Base-by-base conservation (phyloP, 768 basidiomycete species). In the Podaxis sp. region DNA sequence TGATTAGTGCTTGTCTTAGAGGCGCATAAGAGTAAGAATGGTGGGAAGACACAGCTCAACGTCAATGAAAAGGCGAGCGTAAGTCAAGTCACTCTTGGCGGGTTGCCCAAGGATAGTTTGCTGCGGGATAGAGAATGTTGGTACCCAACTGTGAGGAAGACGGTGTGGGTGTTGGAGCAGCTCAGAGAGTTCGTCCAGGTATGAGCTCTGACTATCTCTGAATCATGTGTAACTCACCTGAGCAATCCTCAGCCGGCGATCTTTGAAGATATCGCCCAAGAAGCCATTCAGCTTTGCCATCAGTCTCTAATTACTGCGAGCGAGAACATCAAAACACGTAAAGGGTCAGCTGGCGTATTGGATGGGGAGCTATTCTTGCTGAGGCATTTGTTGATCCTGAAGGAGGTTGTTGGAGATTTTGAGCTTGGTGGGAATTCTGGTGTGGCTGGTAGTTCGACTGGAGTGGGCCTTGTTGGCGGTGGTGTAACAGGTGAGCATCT, bases 211-310 rank as follows among this genome's bases (percentile, higher is more conserved):
- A 4, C 36, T 15, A 20, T 63, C 2, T 22, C 10, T 40, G 56
- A 12, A n/a, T 49, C 2, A 37, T 62, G 6, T 15, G 26, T 38
- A 51, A 41, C 37, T 41, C 41, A 44, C 36, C 17, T 49, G 40
- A 57, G 38, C 62, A 60, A 44, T 48, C 10, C 37, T 5, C 63
- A 99, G 95, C 88, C 92, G n/a, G 89, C 87, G 1, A 96, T 98
- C 62, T 99, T 97, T 63, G 91, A 95, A 68, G 97, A 99, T 72
- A 91, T 99, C 44, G 95, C 96, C 0, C 93, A 95, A 75, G 96
- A 98, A 76, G 93, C 96, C 0, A 82, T 97, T 36, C 80, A 83
- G 12, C 78, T 94, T 3, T 96, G 95, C 72, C 85, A 89, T 38
- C 83, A 89, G 63, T 96, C 96, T 0, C 83, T 99, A 3, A 79